Evolutionary conservation across 2,329 filamentous ascomycete species (phyloP), one percentile per base, ranked within the genome.

Genomic region (Orbilia javanica): DNA sequence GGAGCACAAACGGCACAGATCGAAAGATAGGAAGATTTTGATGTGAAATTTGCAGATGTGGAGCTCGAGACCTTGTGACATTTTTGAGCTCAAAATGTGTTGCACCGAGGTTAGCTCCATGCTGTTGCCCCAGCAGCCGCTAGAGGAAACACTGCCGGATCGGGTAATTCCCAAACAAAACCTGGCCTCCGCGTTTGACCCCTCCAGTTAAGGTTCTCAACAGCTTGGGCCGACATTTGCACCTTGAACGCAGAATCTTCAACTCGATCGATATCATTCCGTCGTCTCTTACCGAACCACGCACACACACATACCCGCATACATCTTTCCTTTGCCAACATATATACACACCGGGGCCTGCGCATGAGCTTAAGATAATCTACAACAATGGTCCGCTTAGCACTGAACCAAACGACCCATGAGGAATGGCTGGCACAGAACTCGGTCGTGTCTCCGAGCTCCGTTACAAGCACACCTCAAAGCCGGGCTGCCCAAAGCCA

Each of bases 341-440:
- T 46, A 64, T 46, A 64, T 48, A 48, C 2, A 4, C n/a, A 4
- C 57, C 39, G 25, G 8, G 15, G 22, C 6, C 20, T 18, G 8
- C 15, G n/a, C 29, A 50, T 34, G 42, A 34, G 20, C 34, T 11
- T 25, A 15, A 15, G 11, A 8, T 44, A 63, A 42, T 15, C 31
- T 5, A n/a, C 15, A 4, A 55, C 27, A n/a, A 78, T 78, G 74
- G 67, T 78, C 20, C 60, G 62, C 15, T 55, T 78, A 50, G 50
- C 74, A 6, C 3, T 34, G 11, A 68, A 62, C 15, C 74, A 78
- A 42, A 78, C 67, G 11, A 78, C 74, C 31, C 74, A 78, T 18
- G 74, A 72, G 3, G 42, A 78, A 22, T 78, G 74, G 74, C 48
- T 73, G 13, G 69, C 48, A 4, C 22, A 73, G 36, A 57, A 57